Percentiles rank a stretch among this genome's conserved stretches.
phyloP scores from a whole-genome alignment of 176 grass and related monocot genomes.

The Typha latifolia region DNA sequence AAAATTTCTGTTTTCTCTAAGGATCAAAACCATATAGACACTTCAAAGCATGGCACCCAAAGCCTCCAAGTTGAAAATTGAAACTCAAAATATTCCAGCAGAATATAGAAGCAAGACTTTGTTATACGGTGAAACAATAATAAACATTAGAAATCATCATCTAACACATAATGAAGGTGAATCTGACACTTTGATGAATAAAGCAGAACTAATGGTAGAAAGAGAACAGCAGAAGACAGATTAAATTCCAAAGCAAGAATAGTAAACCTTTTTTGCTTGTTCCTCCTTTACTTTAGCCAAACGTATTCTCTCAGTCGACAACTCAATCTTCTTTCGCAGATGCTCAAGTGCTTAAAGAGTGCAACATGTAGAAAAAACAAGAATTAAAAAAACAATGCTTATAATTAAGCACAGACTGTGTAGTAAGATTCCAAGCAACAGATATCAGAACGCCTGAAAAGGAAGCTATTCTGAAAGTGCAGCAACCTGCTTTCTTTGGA shows the following conservation, averaged over 20 bases:
- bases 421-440: background rate
- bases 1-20: no score
- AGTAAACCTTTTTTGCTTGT: conserved; percentile 69
- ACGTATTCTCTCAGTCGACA: conserved; percentile 77
- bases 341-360: conserved; percentile 64
- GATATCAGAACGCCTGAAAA: background rate
- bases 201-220: background rate
- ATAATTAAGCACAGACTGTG: background rate
- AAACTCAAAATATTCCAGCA: no score
- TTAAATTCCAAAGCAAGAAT: background rate
- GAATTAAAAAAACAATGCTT: background rate
- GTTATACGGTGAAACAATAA: no score
- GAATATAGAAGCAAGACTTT: background rate
- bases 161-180: background rate
- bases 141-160: background rate
- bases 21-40: no score
- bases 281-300: conserved; percentile 78
- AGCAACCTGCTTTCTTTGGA: conserved; percentile 88
- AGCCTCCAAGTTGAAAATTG: no score
- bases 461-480: background rate
- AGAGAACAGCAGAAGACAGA: conserved; percentile 9
- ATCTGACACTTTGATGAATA: background rate
- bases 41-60: no score
- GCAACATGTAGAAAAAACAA: conserved; percentile 6
- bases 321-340: conserved; percentile 83